Base-by-base conservation (phyloP, 2,329 filamentous ascomycete genomes). In the Alternaria panax region DNA sequence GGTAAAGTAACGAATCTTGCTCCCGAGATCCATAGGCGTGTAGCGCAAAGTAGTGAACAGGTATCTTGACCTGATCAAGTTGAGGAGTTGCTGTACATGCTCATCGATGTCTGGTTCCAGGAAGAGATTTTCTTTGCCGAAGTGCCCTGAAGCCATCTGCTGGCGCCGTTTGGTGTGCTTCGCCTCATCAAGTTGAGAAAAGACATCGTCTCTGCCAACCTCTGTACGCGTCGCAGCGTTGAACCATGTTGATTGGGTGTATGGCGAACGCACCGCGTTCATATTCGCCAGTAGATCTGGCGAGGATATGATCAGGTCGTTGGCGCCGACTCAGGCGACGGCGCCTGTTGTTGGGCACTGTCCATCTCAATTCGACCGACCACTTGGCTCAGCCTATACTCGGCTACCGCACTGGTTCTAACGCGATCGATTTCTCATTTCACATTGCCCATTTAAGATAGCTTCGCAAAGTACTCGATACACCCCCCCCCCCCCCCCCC, bases 141-240 rank as follows among this genome's bases (percentile, higher is more conserved):
- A 84, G 64, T 70, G 85, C 60, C 82, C 85, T 3, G 82, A 76
- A 1, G 82, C 78, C 75, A 87, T 81, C 57, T 84, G 81, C 60
- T 80, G 80, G 12, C 68, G 63, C 24, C 67, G 52, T 42, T 66
- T 66, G 5, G 64, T 67, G 59, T 87, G 85, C 34, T 79, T 78
- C 1, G 75, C 75, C 41, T 82, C 81, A 52, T 86, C 76, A 0
- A 79, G 74, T 61, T 82, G 75, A 7, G 78, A 82, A 55, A 87
- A 85, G 25, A 86, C 72, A 58, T 83, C 84, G 64, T 86, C 81
- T 2, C 73, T 71, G 16, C 81, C 77, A 0, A 83, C 82, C 56
- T 87, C 81, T 57, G 88, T 75, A 7, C 80, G 79, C 70, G 16
- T 78, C 78, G 63, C 50, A 11, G 36, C 45, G 51, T 79, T 69